Conservation (phyloP, 495 filamentous ascomycete genomes). For the Aspergillus saccharolyticus region DNA sequence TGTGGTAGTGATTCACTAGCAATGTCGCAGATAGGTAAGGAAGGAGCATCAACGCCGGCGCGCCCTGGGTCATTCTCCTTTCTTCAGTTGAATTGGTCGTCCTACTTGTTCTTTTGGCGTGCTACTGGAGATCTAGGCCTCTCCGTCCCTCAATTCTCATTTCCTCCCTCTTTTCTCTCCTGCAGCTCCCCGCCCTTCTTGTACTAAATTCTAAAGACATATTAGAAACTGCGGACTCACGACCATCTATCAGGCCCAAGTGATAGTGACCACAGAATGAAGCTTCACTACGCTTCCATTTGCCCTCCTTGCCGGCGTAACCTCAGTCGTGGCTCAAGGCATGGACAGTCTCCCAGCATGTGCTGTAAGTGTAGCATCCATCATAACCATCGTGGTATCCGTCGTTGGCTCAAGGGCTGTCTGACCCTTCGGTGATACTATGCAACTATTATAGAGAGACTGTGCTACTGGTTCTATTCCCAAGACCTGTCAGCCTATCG, state of each 20-base stretch:
- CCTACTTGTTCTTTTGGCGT: too few species aligned
- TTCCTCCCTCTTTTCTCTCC: too few species aligned
- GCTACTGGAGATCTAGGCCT: too few species aligned
- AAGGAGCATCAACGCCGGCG: not conserved
- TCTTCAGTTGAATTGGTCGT: not conserved
- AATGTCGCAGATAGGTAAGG: not conserved
- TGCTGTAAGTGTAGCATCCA: slow-evolving; percentile 26
- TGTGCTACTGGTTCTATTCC: slow-evolving; percentile 50
- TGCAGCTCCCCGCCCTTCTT: too few species aligned
- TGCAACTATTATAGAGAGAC: slow-evolving; percentile 34
- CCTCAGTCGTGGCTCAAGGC: slow-evolving; percentile 36
- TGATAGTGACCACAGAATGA: slow-evolving; percentile 28
- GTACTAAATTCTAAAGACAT: not conserved
- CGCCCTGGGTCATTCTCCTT: not conserved
- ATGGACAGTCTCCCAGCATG: slow-evolving; percentile 47
- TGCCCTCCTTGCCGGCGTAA: slow-evolving; percentile 27
- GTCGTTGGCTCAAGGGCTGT: not conserved
- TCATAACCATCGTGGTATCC: not conserved
- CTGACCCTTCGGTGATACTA: not conserved
- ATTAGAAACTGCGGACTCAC: too few species aligned
- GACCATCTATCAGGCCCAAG: not conserved
- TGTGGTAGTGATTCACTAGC: not conserved
- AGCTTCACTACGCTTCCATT: slow-evolving; percentile 28
- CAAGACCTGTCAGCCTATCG: slow-evolving; percentile 45
- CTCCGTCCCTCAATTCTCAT: too few species aligned